Base-by-base conservation (phyloP, 257 asterid species). In the Salvia miltiorrhiza region DNA sequence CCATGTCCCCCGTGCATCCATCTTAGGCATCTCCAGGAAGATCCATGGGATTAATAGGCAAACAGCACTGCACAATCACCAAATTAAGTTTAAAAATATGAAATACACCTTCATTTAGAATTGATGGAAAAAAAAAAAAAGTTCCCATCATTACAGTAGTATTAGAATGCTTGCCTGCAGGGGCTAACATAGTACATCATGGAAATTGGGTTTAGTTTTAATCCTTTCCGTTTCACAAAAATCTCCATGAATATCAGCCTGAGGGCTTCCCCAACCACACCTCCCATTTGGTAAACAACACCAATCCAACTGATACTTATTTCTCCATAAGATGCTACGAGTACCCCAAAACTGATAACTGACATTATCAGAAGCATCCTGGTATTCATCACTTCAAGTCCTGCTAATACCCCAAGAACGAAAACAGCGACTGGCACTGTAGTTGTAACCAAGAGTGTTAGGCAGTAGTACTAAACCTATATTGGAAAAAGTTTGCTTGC, bases 211-310 rank as follows among this genome's bases (percentile, higher is more conserved):
- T 91, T 94, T 67, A 94, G 74, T 77, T 94, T 91, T 69, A 94
- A 78, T 45, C 99, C 96, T 87, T 94, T 94, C 73, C 92, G 77
- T 82, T 94, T 94, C 65, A 94, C 97, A 50, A 94, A 80, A 78
- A 94, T 86, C 82, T 94, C 99, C 96, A 94, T 87, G 72, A 94
- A 91, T 76, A 94, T 87, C 63, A 91, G 87, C 81, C 99, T 89
- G 75, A 94, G 70, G 78, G 99, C 97, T 85, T 94, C 99, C 64
- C 97, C 99, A 52, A 94, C 89, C 35, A 94, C 97, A 67, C 99
- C 99, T 67, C 99, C 99, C 99, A 94, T 94, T 84, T 91, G 99
- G 86, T 94, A 94, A 77, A 94, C 90, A 35, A 94, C 99, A 69
- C 99, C 97, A 14, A 91, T 76, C 99, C 99, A 94, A 72, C 80